Evolutionary conservation across 106 monocot genomes (phyloP), one percentile per base, ranked within the genome.

Genomic region (Chionographis japonica): DNA sequence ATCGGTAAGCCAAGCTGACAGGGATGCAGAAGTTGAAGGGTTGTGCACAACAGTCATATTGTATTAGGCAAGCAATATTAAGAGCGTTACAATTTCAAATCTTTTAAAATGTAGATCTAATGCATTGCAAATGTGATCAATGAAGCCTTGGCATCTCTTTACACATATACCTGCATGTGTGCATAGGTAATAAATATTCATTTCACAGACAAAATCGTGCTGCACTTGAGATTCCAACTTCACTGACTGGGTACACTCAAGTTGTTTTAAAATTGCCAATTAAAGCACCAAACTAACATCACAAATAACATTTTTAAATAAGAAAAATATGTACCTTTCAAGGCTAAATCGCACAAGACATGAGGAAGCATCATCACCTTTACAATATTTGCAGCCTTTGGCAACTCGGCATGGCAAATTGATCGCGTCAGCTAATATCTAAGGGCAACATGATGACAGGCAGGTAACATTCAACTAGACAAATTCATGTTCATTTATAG

Each of bases 301-400:
- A 62, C 4, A 68, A 50, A 62, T 54, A 61, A 41, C n/a, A 51
- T 37, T 9, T 50, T 0, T 27, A 46, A 62, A 17, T 12, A 12
- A 54, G 62, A 37, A 54, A 69, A 66, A n/a, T 20, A 27, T 17
- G 36, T 18, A 90, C 92, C 89, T 86, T 65, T 97, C 92, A 61
- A 67, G 70, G 62, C 89, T 87, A 77, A 97, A 87, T 46, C 80
- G 86, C 59, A 97, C 92, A 12, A 97, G 77, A 61, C 97, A 97
- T 14, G 97, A 92, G 37, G 89, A 82, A 70, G 89, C 81, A 83
- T 87, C 78, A 66, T 89, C 85, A 37, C 68, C 68, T 69, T 80
- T 86, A 68, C 97, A 97, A 64, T 92, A 89, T 71, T 77, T 92
- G 66, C 97, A 97, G 6, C 97, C 97, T 68, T 87, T 97, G 16